Base-by-base conservation (phyloP, 805 yeast species). In the Schizosaccharomyces osmophilus region DNA sequence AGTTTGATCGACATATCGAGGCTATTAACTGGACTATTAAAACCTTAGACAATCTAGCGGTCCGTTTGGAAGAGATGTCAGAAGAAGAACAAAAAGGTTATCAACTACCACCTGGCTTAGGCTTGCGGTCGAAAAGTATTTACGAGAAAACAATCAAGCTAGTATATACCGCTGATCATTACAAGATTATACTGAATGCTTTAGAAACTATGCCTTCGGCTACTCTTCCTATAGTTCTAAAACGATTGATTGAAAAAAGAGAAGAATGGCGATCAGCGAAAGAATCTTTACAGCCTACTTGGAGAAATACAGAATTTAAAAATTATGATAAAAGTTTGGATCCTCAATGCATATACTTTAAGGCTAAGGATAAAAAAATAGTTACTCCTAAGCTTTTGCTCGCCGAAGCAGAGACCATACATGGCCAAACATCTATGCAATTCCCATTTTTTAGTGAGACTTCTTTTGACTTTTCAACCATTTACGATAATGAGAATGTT, bases 201-300 rank as follows among this genome's bases (percentile, higher is more conserved):
- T 75, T 93, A 59, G 97, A 90, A 70, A 95, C 89, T 67, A 85
- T 85, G 68, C 99, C 99, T 1, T 88, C 93, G 1, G 82, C 89
- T 61, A 94, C 98, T 0, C 93, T 93, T 43, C 97, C 98, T 1
- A 82, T 93, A 63, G 94, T 93, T 15, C 76, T 93, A 71, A 86
- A 84, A 67, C 81, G 99, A 69, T 79, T 93, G 70, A 93, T 93
- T 73, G 97, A 93, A 73, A 93, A 93, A 73, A 97, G 93, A 70
- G 97, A 93, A 72, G 98, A 93, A 73, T 93, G 99, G 99, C 85
- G 87, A 72, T 81, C 96, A 64, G 89, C 96, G 1, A 98, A 90
- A 68, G 81, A 97, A 67, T 97, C 93, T 71, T 93, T 98, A 97
- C 90, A 90, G 73, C 90, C 90, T 70, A 95, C 88, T 15, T 93